These are phyloP conservation scores for Petunia secreta DNA, from an alignment of 257 asterid species.

Conservation along the genomic window DNA sequence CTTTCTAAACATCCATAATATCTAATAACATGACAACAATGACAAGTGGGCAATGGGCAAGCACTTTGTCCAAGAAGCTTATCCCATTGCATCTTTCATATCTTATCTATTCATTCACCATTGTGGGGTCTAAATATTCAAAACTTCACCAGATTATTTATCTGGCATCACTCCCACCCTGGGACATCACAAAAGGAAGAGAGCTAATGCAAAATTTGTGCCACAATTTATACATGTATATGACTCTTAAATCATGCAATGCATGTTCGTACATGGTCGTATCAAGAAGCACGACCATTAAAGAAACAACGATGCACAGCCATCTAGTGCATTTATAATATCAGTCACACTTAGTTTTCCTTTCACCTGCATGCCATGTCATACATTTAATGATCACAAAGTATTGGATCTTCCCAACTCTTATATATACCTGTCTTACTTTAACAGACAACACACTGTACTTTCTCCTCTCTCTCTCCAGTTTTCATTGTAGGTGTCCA, in stretches of 20 bases:
- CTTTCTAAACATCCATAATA: constrained; percentile 27
- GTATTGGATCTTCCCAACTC: constrained; percentile 39
- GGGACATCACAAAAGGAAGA: constrained; percentile 18
- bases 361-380: constrained; percentile 48
- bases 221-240: constrained; percentile 22
- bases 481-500: constrained; percentile 17
- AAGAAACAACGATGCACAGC: constrained; percentile 42
- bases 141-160: constrained; percentile 39
- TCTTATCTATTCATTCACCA: constrained; percentile 63
- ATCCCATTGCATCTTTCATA: constrained; percentile 60
- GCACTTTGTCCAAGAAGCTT: constrained; percentile 75
- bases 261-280: constrained; percentile 86
- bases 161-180: constrained; percentile 26
- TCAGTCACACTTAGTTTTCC: constrained; percentile 48
- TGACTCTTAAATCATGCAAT: constrained; percentile 40
- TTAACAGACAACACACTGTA: constrained; percentile 42
- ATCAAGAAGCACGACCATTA: constrained; percentile 37
- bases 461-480: constrained; percentile 28
- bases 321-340: constrained; percentile 36
- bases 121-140: constrained; percentile 50
- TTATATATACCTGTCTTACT: constrained; percentile 54
- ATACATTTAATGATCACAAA: constrained; percentile 47
- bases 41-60: constrained; percentile 67
- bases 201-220: constrained; percentile 32
- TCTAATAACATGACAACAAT: constrained; percentile 42